Evolutionary conservation across 2,329 filamentous ascomycete species (phyloP), one percentile per base, ranked within the genome.

Genomic region (Microsporum ferrugineum): DNA sequence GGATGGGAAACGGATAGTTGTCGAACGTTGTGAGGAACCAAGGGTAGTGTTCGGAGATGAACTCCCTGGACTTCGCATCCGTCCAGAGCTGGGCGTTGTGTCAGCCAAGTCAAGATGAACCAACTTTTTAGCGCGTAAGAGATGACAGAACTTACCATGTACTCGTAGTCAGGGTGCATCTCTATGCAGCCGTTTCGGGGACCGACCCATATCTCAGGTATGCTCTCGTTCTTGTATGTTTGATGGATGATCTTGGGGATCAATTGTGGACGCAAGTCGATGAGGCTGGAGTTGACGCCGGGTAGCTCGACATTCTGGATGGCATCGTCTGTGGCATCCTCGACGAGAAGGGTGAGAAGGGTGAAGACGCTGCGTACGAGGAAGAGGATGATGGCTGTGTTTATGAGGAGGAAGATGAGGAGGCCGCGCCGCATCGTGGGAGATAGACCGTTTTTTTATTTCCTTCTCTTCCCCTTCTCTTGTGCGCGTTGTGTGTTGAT

Each of bases 171-270:
- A 1, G 83, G 79, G 70, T 91, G 87, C 58, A 86, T 71, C 27
- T 86, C 80, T 60, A 84, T 75, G 74, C 88, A 90, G 66, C 79
- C 85, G 72, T 84, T 76, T 66, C 88, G 85, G 36, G 86, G 80
- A 7, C 78, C 79, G 62, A 78, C 74, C 88, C 88, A 90, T 59
- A 84, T 80, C 53, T 75, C 76, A 0, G 87, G 87, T 43, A 90
- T 84, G 49, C 79, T 83, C 61, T 85, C 82, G 70, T 88, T 89
- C 68, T 83, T 83, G 73, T 88, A 89, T 7, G 87, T 89, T 71
- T 89, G 87, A 75, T 89, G 87, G 61, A 89, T 88, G 69, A 89
- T 89, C 74, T 87, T 88, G 56, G 87, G 87, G 57, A 89, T 88
- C 65, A 88, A 71, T 66, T 84, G 83, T 7, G 80, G 79, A 55